A percentile compares a stretch with the other conserved stretches of the same genome.
Conservation (phyloP, 768 basidiomycete genomes). For the Leccinum disarticulatum region DNA sequence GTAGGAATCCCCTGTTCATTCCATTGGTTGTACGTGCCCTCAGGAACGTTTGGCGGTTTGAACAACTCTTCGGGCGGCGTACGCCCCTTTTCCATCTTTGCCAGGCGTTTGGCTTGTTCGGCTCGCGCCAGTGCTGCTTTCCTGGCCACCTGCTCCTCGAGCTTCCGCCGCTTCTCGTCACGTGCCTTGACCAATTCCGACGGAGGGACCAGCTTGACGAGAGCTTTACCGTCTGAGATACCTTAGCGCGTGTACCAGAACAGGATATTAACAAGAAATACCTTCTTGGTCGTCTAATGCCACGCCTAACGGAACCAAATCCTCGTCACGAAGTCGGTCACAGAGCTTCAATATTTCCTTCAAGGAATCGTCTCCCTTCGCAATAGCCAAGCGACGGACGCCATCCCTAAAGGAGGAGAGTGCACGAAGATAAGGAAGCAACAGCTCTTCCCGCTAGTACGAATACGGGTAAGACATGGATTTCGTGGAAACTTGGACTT, state of each 20-base stretch:
- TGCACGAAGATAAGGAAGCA: conserved; percentile 86
- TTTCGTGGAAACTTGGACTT: conserved; percentile 32
- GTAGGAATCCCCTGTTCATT: conserved; percentile 82
- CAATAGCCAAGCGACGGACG: conserved; percentile 79
- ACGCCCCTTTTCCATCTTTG: conserved; percentile 85
- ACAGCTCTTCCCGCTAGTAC: conserved; percentile 71
- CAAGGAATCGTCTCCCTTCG: conserved; percentile 59
- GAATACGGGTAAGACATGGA: neutral
- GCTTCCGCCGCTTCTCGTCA: conserved; percentile 81
- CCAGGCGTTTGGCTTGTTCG: conserved; percentile 64
- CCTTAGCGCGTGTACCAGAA: neutral
- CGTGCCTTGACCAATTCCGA: conserved; percentile 77
- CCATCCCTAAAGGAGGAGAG: conserved; percentile 92
- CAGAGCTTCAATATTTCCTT: conserved; percentile 84
- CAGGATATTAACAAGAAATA: conserved; percentile 28
- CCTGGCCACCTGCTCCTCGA: conserved; percentile 74
- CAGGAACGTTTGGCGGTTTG: conserved; percentile 73
- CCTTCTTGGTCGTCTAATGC: conserved; percentile 97
- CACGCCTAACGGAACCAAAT: conserved; percentile 91
- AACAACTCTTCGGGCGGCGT: conserved; percentile 76
- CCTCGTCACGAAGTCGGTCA: conserved; percentile 86
- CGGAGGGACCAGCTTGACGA: conserved; percentile 88
- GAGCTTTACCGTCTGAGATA: conserved; percentile 81
- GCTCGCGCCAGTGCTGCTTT: conserved; percentile 71
- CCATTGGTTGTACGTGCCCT: conserved; percentile 80